Base-by-base conservation (phyloP, 805 yeast species). In the Zygotorulaspora sp. region DNA sequence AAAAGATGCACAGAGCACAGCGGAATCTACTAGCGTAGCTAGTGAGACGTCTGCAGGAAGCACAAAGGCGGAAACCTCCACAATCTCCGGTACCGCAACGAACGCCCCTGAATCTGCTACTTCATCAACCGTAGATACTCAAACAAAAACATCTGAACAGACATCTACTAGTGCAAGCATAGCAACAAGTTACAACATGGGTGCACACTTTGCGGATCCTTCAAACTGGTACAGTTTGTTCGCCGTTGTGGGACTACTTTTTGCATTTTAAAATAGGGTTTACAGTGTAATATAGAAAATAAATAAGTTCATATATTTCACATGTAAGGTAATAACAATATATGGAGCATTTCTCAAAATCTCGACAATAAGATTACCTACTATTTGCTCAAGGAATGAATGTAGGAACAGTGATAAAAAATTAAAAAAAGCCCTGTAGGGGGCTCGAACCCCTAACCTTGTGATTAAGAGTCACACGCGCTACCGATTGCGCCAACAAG, bases 371-470 rank as follows among this genome's bases (percentile, higher is more conserved):
- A n/a, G n/a, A n/a, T n/a, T n/a, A n/a, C n/a, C n/a, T n/a, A n/a
- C n/a, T n/a, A n/a, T n/a, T n/a, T n/a, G n/a, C n/a, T n/a, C n/a
- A n/a, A n/a, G n/a, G n/a, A n/a, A n/a, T n/a, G n/a, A n/a, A n/a
- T n/a, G n/a, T n/a, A n/a, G n/a, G n/a, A n/a, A n/a, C n/a, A n/a
- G n/a, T n/a, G n/a, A n/a, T n/a, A n/a, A n/a, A n/a, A n/a, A n/a
- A n/a, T n/a, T n/a, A 34, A 22, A 36, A 21, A 13, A 28, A 44
- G 48, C 48, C 48, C 48, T 44, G 48, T 43, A 44, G 48, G 48
- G 48, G 48, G 48, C 48, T 44, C 48, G 48, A 44, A 44, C 48
- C 48, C 48, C 48, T 44, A 44, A 44, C 48, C 48, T 44, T 44
- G 43, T 44, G 48, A 44, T 44, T 44, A 44, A 44, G 48, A 44